Base-by-base conservation (phyloP, 352 stramenopile genomes). In the Blastocystis sp. region DNA sequence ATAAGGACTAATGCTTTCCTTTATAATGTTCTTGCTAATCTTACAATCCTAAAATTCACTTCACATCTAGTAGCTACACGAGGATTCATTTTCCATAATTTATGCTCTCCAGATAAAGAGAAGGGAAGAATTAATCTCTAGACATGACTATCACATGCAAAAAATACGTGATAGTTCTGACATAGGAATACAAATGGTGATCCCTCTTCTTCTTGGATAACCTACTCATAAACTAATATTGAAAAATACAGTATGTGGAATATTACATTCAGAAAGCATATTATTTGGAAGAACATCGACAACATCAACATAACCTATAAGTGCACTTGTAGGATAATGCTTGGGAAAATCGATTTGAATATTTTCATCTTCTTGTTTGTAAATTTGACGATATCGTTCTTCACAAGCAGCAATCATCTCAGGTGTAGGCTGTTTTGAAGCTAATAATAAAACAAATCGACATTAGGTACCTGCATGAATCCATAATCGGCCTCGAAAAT, bases 81-180 rank as follows among this genome's bases (percentile, higher is more conserved):
- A 34, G 70, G 70, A 80, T 80, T 62, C 47, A 80, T 61, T n/a
- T 80, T 80, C 70, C 70, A 80, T 26, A 80, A 3, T n/a, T 80
- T 80, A 64, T 80, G 70, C 13, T 80, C 70, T 41, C 70, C 70
- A 23, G n/a, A 47, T 43, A 80, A 53, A 18, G 70, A 63, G 64
- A 80, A 80, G 4, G 70, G 70, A 11, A 80, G 37, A 23, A 80
- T 23, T 0, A 80, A 20, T 63, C 70, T 63, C 70, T 80, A 62
- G 45, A 64, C 8, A 2, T 66, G 23, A 43, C 6, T 4, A 37
- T 20, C 5, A 37, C n/a, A 59, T 23, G 8, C 5, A 64, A 20
- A 20, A 47, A n/a, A 11, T 7, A 80, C 70, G 1, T 29, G 70
- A 80, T 80, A 80, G 45, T 80, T 80, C 54, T 80, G 70, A 61